Percentiles rank a stretch among this genome's conserved stretches.
Evolutionary conservation across 2,329 filamentous ascomycete species (phyloP).

Genomic region (Fusarium tuaranense): DNA sequence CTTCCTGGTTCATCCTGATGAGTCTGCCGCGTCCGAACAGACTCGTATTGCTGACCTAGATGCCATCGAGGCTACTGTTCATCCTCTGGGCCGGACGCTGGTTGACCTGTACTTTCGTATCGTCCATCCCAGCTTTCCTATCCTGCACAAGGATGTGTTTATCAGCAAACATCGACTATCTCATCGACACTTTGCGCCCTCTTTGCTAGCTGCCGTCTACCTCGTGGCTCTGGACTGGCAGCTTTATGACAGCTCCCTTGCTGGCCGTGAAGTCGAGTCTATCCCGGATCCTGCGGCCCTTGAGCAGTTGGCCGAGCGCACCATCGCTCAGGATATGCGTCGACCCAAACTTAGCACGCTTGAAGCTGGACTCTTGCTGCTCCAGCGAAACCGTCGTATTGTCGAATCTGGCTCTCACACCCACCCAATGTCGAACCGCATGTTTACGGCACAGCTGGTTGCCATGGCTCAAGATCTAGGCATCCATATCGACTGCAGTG

Average conservation of each 20-base stretch:
- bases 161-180: constrained; percentile 70
- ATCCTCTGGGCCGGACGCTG: constrained; percentile 71
- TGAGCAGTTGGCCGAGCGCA: constrained; percentile 55
- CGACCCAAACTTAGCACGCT: constrained; percentile 67
- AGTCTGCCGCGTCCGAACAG: constrained; percentile 51
- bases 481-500: constrained; percentile 69
- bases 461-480: constrained; percentile 69
- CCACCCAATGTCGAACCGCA: constrained; percentile 52
- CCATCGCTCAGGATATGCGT: constrained; percentile 61
- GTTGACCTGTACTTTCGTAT: constrained; percentile 76
- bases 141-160: constrained; percentile 71
- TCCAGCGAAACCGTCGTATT: constrained; percentile 61
- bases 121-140: constrained; percentile 69
- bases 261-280: constrained; percentile 45
- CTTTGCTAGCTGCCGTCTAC: constrained; percentile 70
- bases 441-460: constrained; percentile 65
- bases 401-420: constrained; percentile 39
- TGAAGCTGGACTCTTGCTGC: constrained; percentile 65
- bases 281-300: constrained; percentile 47
- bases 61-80: constrained; percentile 71
- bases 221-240: constrained; percentile 73
- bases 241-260: constrained; percentile 66
- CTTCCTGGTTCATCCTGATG: constrained; percentile 52
- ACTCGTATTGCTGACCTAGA: constrained; percentile 56
- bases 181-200: constrained; percentile 69